Conservation (phyloP, 2,329 filamentous ascomycete genomes). For the Ophiostoma australiae region DNA sequence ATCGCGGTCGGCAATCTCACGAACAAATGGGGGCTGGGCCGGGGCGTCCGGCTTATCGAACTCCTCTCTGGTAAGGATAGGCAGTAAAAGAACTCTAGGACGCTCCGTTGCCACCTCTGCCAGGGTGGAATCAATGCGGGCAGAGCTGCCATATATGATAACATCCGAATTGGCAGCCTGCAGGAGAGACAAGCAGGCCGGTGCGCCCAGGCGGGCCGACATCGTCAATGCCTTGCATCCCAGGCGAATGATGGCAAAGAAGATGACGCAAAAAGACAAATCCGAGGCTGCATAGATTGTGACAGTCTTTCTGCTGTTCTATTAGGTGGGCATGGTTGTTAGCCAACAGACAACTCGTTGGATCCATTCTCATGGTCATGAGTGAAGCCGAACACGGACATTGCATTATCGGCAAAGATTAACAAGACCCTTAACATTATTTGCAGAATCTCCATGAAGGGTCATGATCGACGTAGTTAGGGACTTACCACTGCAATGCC, state of each 20-base stretch:
- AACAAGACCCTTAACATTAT: not conserved
- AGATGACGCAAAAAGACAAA: slow-evolving; percentile 39
- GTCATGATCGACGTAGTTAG: not conserved
- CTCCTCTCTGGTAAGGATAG: slow-evolving; percentile 21
- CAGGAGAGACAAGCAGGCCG: slow-evolving; percentile 40
- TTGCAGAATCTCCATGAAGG: not conserved
- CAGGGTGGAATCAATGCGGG: slow-evolving; percentile 34
- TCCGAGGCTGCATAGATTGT: slow-evolving; percentile 41
- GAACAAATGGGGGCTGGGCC: slow-evolving; percentile 28
- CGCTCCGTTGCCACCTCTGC: slow-evolving; percentile 30
- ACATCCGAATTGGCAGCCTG: slow-evolving; percentile 35
- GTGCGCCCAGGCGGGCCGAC: slow-evolving; percentile 40
- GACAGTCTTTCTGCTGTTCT: slow-evolving; percentile 34
- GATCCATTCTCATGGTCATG: not conserved
- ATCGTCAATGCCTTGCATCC: slow-evolving; percentile 42
- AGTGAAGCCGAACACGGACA: not conserved
- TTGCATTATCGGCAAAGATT: not conserved
- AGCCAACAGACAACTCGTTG: not conserved
- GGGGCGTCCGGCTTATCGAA: slow-evolving; percentile 25
- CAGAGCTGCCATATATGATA: slow-evolving; percentile 37
- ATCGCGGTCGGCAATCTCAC: slow-evolving; percentile 30
- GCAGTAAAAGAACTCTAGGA: slow-evolving; percentile 28
- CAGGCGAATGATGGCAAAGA: slow-evolving; percentile 43
- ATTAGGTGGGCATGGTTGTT: not conserved
- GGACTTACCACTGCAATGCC: slow-evolving; percentile 31